Conservation (phyloP, 1,139 yeast genomes). For the Geotrichum reessii region DNA sequence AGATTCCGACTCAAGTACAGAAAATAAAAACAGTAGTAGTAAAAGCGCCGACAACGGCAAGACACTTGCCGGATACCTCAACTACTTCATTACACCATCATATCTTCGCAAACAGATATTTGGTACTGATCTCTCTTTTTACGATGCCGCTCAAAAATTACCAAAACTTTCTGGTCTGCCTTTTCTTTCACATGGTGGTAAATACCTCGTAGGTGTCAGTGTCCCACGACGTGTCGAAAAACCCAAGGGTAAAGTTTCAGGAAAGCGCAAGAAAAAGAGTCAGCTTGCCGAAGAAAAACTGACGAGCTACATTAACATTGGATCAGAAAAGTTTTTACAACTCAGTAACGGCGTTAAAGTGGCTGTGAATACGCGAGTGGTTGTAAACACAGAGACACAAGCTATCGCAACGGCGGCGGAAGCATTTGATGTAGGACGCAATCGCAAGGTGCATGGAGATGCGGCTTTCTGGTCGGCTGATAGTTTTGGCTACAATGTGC, state of each 20-base stretch:
- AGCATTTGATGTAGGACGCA: slow-evolving; percentile 53
- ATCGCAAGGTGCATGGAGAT: slow-evolving; percentile 1
- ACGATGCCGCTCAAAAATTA: slow-evolving; percentile 55
- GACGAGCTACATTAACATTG: slow-evolving; percentile 74
- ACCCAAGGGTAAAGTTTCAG: slow-evolving; percentile 44
- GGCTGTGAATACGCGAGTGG: slow-evolving; percentile 75
- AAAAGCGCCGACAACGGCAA: slow-evolving; percentile 20
- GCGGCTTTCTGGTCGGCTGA: slow-evolving; percentile 18
- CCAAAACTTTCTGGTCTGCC: slow-evolving; percentile 74
- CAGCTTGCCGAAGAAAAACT: slow-evolving; percentile 29
- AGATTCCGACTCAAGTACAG: slow-evolving; percentile 24
- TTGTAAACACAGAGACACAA: slow-evolving; percentile 60
- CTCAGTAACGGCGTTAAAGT: slow-evolving; percentile 52
- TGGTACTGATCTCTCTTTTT: slow-evolving; percentile 38
- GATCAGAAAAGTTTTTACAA: slow-evolving; percentile 52
- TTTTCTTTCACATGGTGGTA: slow-evolving; percentile 50
- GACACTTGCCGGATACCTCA: slow-evolving; percentile 61
- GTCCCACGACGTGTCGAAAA: slow-evolving; percentile 48
- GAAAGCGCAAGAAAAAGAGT: slow-evolving; percentile 35
- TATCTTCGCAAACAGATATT: slow-evolving; percentile 65
- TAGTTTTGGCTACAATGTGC: slow-evolving; percentile 66
- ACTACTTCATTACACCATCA: slow-evolving; percentile 82
- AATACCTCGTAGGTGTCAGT: slow-evolving; percentile 63
- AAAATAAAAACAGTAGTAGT: slow-evolving; percentile 25
- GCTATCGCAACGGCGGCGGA: slow-evolving; percentile 64